Base-by-base conservation (phyloP, 805 yeast genomes). In the Myxozyma vanderwaltii region DNA sequence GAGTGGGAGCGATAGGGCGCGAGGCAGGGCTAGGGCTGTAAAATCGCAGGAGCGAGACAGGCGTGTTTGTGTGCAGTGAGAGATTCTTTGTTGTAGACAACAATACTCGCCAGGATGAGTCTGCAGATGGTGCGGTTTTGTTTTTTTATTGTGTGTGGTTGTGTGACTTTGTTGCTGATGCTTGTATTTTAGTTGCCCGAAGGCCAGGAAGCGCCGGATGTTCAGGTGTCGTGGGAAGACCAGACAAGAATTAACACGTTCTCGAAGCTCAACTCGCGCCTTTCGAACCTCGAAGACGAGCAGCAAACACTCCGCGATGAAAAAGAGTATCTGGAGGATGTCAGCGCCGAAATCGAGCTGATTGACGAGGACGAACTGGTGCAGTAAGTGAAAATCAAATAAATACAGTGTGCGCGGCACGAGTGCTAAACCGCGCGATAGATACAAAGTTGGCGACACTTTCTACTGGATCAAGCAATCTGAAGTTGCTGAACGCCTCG, bases 231-330 rank as follows among this genome's bases (percentile, higher is more conserved):
- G 27, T 85, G 89, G 86, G 89, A 82, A 58, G 98, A 92, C 72
- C 99, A 92, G 75, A 85, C 88, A 70, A 83, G 83, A 70, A 92
- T 92, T 76, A 94, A 92, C 74, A 84, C 84, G 71, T 92, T 94
- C 71, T 89, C 96, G 15, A 87, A 91, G 47, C 78, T 91, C 63
- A 89, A 91, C 60, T 78, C 85, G 64, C 83, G 86, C 61, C 85
- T 86, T 65, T 90, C 88, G 64, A 78, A 79, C 19, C 71, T 85
- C 13, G 76, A 79, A 33, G 79, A 74, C 19, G 79, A 79, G 51
- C 75, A 88, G 36, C 74, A 76, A 21, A 74, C 75, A 55, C 76
- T 79, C 61, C 77, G 79, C 66, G 81, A 82, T 61, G 96, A 90
- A 68, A 89, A 90, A 66, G 97, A 91, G 69, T 89, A 89, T 68